These are phyloP conservation scores for Chaetoscypha palmicola DNA, from an alignment of 2,329 filamentous ascomycete genomes.

Conservation along the genomic window DNA sequence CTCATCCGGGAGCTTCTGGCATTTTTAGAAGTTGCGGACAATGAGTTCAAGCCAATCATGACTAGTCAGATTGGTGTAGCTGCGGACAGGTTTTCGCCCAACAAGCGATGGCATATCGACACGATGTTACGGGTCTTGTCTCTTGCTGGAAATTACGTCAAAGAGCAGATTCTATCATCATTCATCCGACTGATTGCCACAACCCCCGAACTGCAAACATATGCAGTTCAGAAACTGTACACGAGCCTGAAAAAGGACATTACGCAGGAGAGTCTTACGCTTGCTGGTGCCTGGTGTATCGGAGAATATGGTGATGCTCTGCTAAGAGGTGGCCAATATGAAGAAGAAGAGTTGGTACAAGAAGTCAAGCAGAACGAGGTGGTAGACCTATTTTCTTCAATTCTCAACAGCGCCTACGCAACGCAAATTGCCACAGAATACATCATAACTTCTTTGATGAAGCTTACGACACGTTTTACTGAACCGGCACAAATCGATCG, in stretches of 20 bases:
- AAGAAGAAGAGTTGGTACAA: constrained; percentile 82
- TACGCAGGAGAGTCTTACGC: constrained; percentile 89
- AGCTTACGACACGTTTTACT: constrained; percentile 80
- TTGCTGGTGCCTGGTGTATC: constrained; percentile 94
- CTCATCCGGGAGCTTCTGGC: constrained; percentile 88
- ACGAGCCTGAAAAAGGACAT: constrained; percentile 89
- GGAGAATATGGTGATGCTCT: constrained; percentile 92
- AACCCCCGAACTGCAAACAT: constrained; percentile 88
- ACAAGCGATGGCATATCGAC: constrained; percentile 97
- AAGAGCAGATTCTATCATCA: constrained; percentile 94
- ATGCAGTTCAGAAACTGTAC: constrained; percentile 93
- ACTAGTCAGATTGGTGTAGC: constrained; percentile 97
- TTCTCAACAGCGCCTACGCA: constrained; percentile 90
- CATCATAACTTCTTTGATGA: constrained; percentile 90
- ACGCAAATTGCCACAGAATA: constrained; percentile 91
- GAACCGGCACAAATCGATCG: constrained; percentile 83
- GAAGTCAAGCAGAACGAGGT: constrained; percentile 82
- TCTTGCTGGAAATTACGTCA: constrained; percentile 91
- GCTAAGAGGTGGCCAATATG: constrained; percentile 82
- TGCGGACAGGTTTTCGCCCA: constrained; percentile 90
- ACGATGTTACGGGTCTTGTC: constrained; percentile 94
- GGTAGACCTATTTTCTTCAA: constrained; percentile 84
- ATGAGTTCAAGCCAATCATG: constrained; percentile 98
- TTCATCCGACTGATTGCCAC: constrained; percentile 95
- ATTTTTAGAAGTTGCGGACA: constrained; percentile 94